Conservation (phyloP, 2,329 filamentous ascomycete species). For the Phialophora tarda region DNA sequence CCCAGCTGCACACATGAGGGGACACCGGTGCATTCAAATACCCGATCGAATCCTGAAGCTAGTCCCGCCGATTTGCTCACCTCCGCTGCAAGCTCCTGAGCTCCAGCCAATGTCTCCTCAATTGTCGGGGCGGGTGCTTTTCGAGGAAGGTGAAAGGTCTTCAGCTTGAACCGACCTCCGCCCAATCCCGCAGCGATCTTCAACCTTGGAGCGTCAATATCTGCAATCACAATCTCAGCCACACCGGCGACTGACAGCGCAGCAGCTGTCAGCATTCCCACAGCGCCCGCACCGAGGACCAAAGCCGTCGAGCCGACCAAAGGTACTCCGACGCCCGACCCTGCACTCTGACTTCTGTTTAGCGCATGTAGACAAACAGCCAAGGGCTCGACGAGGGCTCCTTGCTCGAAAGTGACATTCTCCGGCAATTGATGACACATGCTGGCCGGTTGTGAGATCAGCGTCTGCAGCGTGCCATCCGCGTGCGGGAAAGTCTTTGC, state of each 20-base stretch:
- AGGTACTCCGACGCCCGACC: slow-evolving; percentile 42
- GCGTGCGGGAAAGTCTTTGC: slow-evolving; percentile 67
- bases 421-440: slow-evolving; percentile 66
- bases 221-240: slow-evolving; percentile 62
- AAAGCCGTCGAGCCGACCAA: slow-evolving; percentile 55
- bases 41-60: slow-evolving; percentile 48
- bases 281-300: slow-evolving; percentile 66
- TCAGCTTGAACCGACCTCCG: slow-evolving; percentile 46
- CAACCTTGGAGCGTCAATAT: slow-evolving; percentile 63
- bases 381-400: slow-evolving; percentile 65
- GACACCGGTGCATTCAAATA: slow-evolving; percentile 55
- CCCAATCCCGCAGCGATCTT: slow-evolving; percentile 57
- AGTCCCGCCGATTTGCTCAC: slow-evolving; percentile 43
- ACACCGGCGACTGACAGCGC: slow-evolving; percentile 62
- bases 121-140: slow-evolving; percentile 34
- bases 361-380: slow-evolving; percentile 66
- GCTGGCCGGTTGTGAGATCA: slow-evolving; percentile 65
- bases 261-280: slow-evolving; percentile 64
- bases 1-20: slow-evolving; percentile 53
- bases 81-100: slow-evolving; percentile 45
- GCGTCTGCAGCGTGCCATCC: slow-evolving; percentile 68
- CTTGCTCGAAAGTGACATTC: slow-evolving; percentile 59
- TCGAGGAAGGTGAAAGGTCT: slow-evolving; percentile 45
- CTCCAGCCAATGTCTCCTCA: slow-evolving; percentile 52
- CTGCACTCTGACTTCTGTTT: slow-evolving; percentile 57